phyloP scores from a whole-genome alignment of 495 filamentous ascomycete species.

The Eremomyces bilateralis region DNA sequence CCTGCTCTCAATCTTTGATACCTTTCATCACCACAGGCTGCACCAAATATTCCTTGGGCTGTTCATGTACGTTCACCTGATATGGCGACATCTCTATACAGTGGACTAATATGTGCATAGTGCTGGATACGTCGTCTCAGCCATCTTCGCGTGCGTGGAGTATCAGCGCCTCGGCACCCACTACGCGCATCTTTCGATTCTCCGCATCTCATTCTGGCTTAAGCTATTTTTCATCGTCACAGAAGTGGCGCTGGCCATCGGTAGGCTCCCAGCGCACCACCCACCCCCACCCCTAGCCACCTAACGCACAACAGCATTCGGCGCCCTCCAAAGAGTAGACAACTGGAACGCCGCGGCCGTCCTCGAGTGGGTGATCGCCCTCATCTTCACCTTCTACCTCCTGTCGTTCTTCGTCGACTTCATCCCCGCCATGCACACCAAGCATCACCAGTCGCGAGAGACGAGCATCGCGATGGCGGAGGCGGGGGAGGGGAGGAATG shows the following conservation, averaged over 20 bases:
- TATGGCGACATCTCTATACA: neutral
- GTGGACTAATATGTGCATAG: conserved; percentile 6
- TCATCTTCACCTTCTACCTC: conserved; percentile 79
- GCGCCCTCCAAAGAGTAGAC: conserved; percentile 14
- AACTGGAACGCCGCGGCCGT: conserved; percentile 24
- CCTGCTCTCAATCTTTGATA: conserved; percentile 69
- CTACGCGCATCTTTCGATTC: conserved; percentile 48
- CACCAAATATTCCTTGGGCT: conserved; percentile 63
- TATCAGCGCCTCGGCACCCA: conserved; percentile 65
- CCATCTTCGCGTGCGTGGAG: conserved; percentile 70
- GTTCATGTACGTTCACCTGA: conserved; percentile 42
- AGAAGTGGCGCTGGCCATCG: conserved; percentile 54
- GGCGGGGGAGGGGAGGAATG: too few species aligned
- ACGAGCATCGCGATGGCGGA: too few species aligned
- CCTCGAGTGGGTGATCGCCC: conserved; percentile 63
- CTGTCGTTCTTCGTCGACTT: conserved; percentile 79
- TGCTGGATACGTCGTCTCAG: conserved; percentile 52
- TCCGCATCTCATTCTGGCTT: conserved; percentile 58
- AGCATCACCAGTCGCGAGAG: too few species aligned
- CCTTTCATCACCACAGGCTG: conserved; percentile 32
- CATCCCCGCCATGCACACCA: conserved; percentile 51
- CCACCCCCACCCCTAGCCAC: neutral
- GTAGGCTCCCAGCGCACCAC: conserved; percentile 1
- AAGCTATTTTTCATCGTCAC: conserved; percentile 64
- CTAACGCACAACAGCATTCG: conserved; percentile 21